These are phyloP conservation scores for Scolecobasidium constrictum DNA, from an alignment of 2,329 filamentous ascomycete species.

Conservation along the genomic window DNA sequence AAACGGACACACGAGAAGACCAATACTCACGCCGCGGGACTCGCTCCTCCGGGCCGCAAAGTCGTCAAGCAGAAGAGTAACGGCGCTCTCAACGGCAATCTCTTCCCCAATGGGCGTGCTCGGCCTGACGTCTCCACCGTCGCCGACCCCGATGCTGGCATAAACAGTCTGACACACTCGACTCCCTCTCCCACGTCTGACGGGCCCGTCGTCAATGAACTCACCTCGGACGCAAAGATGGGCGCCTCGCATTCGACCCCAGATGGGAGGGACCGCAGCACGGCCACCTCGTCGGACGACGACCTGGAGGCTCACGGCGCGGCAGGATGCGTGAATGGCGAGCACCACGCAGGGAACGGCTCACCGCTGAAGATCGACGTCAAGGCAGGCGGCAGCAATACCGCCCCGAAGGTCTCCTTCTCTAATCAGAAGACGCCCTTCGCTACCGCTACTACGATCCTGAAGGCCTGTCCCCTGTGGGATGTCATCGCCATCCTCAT, in stretches of 20 bases:
- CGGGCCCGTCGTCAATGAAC: background rate
- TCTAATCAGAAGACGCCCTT: slow-evolving; percentile 44
- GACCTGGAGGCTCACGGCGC: slow-evolving; percentile 18
- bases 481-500: slow-evolving; percentile 96
- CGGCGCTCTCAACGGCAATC: slow-evolving; percentile 30
- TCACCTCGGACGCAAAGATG: slow-evolving; percentile 12
- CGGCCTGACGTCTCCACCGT: background rate
- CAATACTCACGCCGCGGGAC: slow-evolving; percentile 73
- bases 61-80: slow-evolving; percentile 39
- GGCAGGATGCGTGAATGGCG: background rate
- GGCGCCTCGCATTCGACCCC: slow-evolving; percentile 6
- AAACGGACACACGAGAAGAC: slow-evolving; percentile 36
- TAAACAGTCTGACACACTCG: background rate
- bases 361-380: slow-evolving; percentile 7
- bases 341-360: background rate
- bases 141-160: background rate
- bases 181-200: slow-evolving; percentile 3
- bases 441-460: slow-evolving; percentile 72
- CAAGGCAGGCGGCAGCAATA: slow-evolving; percentile 2
- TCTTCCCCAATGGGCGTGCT: slow-evolving; percentile 21
- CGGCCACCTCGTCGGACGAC: slow-evolving; percentile 33
- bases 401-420: slow-evolving; percentile 2
- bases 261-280: slow-evolving; percentile 25
- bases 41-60: slow-evolving; percentile 68
- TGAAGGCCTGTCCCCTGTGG: slow-evolving; percentile 80